phyloP scores from a whole-genome alignment of 1,139 yeast species.

The Pichia inconspicua region DNA sequence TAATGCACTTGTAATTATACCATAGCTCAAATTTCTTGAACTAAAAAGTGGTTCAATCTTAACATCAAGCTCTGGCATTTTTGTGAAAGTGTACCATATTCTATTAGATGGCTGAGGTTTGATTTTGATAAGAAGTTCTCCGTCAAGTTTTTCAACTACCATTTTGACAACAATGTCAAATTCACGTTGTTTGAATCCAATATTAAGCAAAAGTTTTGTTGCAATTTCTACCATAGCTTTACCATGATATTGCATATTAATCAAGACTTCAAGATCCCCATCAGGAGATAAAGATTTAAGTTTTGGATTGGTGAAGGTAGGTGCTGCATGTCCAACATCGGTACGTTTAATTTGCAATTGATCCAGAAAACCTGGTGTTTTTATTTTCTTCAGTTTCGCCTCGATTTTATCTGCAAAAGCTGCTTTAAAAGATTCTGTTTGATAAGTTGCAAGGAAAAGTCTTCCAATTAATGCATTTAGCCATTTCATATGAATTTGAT shows the following conservation, averaged over 20 bases:
- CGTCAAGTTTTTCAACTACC: conserved; percentile 59
- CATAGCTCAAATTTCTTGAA: conserved; percentile 69
- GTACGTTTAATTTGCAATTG: conserved; percentile 68
- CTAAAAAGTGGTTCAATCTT: conserved; percentile 85
- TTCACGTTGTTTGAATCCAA: conserved; percentile 70
- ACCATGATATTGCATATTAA: conserved; percentile 65
- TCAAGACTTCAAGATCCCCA: conserved; percentile 61
- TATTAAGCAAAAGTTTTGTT: conserved; percentile 65
- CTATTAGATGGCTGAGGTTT: conserved; percentile 90
- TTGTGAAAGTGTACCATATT: conserved; percentile 82
- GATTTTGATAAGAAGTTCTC: conserved; percentile 59
- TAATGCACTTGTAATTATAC: conserved; percentile 70
- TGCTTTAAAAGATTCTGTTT: conserved; percentile 57
- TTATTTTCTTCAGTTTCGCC: conserved; percentile 68
- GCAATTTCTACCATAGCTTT: conserved; percentile 66
- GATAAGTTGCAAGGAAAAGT: conserved; percentile 65
- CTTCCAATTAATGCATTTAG: conserved; percentile 81
- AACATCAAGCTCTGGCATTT: conserved; percentile 67
- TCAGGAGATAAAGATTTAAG: conserved; percentile 69
- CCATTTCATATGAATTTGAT: conserved; percentile 83
- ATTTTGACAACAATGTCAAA: conserved; percentile 71
- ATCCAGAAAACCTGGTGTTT: conserved; percentile 80
- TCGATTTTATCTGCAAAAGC: conserved; percentile 52
- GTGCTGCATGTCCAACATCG: conserved; percentile 75
- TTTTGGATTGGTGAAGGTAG: conserved; percentile 67